Evolutionary conservation across 108 stramenopile genomes (phyloP).

Genomic region (Skeletonema potamos): DNA sequence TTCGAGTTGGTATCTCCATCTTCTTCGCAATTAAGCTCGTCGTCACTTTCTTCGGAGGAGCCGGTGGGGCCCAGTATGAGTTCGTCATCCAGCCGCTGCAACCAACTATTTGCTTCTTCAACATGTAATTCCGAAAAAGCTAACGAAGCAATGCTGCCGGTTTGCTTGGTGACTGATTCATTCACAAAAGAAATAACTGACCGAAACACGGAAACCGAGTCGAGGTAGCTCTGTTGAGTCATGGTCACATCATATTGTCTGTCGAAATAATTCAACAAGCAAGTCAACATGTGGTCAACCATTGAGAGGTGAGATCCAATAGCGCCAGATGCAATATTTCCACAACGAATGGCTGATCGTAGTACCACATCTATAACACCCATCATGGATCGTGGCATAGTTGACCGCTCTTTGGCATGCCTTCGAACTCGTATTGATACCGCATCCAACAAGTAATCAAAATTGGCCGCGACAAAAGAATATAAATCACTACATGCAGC

Average conservation of each 20-base stretch:
- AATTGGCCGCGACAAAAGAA: conserved; percentile 33
- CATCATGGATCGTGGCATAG: conserved; percentile 27
- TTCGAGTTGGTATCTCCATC: conserved; percentile 1
- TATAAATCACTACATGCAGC: conserved; percentile 13
- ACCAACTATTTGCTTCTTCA: conserved; percentile 4
- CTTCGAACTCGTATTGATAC: conserved; percentile 29
- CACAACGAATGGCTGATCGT: conserved; percentile 7
- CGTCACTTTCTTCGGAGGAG: neutral
- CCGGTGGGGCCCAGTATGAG: conserved; percentile 5
- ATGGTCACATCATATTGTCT: conserved; percentile 6
- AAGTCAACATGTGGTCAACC: conserved; percentile 28
- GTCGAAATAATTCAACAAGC: conserved; percentile 26
- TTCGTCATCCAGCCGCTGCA: conserved; percentile 25
- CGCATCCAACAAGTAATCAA: conserved; percentile 51
- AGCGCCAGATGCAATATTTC: neutral
- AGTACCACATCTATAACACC: conserved; percentile 40
- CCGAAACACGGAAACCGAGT: conserved; percentile 26
- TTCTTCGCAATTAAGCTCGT: conserved; percentile 4
- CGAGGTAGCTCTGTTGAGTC: conserved; percentile 10
- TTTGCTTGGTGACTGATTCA: conserved; percentile 9
- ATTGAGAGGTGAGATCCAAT: conserved; percentile 9
- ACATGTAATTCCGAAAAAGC: neutral
- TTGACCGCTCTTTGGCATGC: conserved; percentile 21
- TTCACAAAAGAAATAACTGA: conserved; percentile 37
- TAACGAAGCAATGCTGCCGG: neutral